A percentile compares a stretch with the other conserved stretches of the same genome.
Conservation (phyloP, 2,329 filamentous ascomycete genomes). For the Aureobasidium sp. region DNA sequence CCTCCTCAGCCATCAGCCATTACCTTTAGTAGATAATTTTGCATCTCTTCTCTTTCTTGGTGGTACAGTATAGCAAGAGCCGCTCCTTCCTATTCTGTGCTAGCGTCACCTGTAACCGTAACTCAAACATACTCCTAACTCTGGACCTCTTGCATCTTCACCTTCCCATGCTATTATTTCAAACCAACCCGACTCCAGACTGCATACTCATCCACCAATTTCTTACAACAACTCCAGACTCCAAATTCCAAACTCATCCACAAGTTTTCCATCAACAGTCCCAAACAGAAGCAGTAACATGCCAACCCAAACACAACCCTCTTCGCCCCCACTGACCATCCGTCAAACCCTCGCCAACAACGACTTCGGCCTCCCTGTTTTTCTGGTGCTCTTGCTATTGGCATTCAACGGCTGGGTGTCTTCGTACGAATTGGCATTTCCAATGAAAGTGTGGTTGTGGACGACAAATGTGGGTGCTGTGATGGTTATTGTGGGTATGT, state of each 20-base stretch:
- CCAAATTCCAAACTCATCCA: too few species aligned
- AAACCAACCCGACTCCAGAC: too few species aligned
- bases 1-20: neutral
- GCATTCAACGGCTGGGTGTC: neutral
- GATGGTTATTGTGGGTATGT: neutral
- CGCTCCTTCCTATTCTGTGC: neutral
- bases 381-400: neutral
- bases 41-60: neutral
- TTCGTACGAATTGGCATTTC: neutral
- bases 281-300: neutral
- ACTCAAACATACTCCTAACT: neutral
- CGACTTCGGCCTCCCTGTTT: neutral
- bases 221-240: too few species aligned
- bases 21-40: neutral
- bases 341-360: neutral
- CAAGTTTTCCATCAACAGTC: neutral
- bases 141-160: neutral
- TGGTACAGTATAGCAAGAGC: neutral
- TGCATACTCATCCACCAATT: too few species aligned
- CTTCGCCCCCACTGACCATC: neutral
- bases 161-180: neutral
- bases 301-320: too few species aligned
- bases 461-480: neutral
- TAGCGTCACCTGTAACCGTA: neutral
- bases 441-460: neutral